Base-by-base conservation (phyloP, 345 rosid genomes). In the Microcos paniculata region DNA sequence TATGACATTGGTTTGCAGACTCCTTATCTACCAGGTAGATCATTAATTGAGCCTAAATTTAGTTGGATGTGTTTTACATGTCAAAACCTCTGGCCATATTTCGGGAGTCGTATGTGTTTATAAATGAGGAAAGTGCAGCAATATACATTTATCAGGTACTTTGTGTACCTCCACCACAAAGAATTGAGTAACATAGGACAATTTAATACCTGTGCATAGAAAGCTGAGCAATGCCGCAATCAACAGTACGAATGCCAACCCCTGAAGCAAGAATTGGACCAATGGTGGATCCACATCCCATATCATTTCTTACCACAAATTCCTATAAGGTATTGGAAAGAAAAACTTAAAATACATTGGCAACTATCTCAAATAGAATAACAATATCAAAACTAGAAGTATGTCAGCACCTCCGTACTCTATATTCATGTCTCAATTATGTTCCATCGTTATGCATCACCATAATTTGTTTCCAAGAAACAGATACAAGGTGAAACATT, bases 201-300 rank as follows among this genome's bases (percentile, higher is more conserved):
- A 63, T 21, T 38, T 24, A 24, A 57, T 88, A 92, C 98, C 98
- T 93, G 85, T 95, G 98, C 99, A 95, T 91, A 48, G 99, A 93
- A 67, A 95, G 98, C 81, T 95, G 99, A 71, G 98, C 88, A 67
- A 93, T 93, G 74, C 99, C 99, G 8, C 97, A 91, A 78, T 93
- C 99, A 77, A 95, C 98, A 0, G 98, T 95, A 49, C 96, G 89
- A 57, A 95, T 85, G 76, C 98, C 99, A 21, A 91, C 87, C 31
- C 98, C 97, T 53, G 97, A 93, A 75, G 99, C 98, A 62, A 95
- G 91, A 79, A 93, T 95, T 8, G 99, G 98, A 66, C 99, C 99
- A 62, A 95, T 90, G 73, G 99, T 95, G 61, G 98, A 95, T 46
- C 99, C 99, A 78, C 99, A 95, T 76, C 96, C 99, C 97, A 95